Percentiles rank a stretch among this genome's conserved stretches.
phyloP scores from a whole-genome alignment of 2,329 filamentous ascomycete genomes.

The Coniochaeta sp. region DNA sequence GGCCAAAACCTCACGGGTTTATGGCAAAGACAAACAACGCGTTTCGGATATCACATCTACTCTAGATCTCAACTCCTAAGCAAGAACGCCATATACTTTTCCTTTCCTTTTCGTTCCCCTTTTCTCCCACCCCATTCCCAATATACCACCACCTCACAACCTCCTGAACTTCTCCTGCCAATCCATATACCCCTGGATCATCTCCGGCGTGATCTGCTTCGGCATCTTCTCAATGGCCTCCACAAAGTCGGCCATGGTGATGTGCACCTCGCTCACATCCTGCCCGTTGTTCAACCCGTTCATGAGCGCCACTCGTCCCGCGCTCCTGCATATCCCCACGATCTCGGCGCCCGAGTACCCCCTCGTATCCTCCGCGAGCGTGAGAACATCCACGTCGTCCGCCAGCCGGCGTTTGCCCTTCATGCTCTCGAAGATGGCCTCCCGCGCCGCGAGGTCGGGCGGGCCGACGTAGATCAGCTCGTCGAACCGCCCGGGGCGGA shows the following conservation, averaged over 20 bases:
- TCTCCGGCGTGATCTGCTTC: slow-evolving; percentile 29
- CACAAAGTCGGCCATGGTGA: slow-evolving; percentile 26
- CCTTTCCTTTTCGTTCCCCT: not conserved
- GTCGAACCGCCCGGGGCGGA: slow-evolving; percentile 81
- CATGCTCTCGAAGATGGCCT: slow-evolving; percentile 68
- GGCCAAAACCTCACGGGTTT: not conserved
- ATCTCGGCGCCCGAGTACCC: slow-evolving; percentile 87
- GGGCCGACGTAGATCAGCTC: slow-evolving; percentile 79
- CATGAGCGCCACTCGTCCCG: slow-evolving; percentile 35
- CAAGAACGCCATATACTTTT: not conserved
- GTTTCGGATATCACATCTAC: too few relatives aligned
- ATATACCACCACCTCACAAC: not conserved
- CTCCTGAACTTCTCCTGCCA: slow-evolving; percentile 19
- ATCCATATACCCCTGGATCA: slow-evolving; percentile 26
- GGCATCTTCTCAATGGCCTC: slow-evolving; percentile 21
- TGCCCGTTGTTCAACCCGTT: slow-evolving; percentile 12
- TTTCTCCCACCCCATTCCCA: not conserved
- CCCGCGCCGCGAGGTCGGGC: slow-evolving; percentile 64
- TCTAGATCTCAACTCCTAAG: not conserved
- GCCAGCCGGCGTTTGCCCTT: slow-evolving; percentile 52
- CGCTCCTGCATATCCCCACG: slow-evolving; percentile 41
- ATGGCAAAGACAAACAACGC: too few relatives aligned
- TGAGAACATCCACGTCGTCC: slow-evolving; percentile 57
- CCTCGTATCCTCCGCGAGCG: slow-evolving; percentile 58
- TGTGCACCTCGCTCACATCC: slow-evolving; percentile 21